phyloP scores from a whole-genome alignment of 352 stramenopile species.

The Pythium plurisporium region DNA sequence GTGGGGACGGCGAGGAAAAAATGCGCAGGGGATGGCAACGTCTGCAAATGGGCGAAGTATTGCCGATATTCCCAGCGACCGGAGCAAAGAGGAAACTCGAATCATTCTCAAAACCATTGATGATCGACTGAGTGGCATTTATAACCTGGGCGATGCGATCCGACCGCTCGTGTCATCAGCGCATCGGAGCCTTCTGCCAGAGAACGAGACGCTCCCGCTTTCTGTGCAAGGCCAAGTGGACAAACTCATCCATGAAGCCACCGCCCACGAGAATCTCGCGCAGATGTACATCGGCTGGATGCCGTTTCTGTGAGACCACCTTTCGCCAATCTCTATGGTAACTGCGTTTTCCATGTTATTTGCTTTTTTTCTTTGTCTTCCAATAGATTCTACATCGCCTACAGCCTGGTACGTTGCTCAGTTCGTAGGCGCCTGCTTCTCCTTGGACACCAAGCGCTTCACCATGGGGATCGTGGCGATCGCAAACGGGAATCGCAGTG shows the following conservation, averaged over 20 bases:
- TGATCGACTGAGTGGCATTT: conserved; percentile 88
- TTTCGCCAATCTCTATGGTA: background rate
- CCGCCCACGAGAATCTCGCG: conserved; percentile 87
- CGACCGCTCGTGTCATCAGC: conserved; percentile 58
- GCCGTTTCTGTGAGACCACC: conserved; percentile 74
- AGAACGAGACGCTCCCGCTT: conserved; percentile 86
- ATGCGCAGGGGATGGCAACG: conserved; percentile 38
- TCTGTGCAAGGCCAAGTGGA: conserved; percentile 93
- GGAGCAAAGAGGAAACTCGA: conserved; percentile 83
- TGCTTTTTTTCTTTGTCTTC: background rate
- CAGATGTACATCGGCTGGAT: conserved; percentile 97
- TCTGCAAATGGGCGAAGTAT: conserved; percentile 28
- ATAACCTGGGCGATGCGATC: conserved; percentile 87
- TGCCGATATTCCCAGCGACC: conserved; percentile 55
- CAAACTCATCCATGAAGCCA: conserved; percentile 92
- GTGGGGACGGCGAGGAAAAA: conserved; percentile 81
- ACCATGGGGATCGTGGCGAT: conserved; percentile 77
- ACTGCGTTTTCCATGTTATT: background rate
- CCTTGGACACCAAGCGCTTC: conserved; percentile 62
- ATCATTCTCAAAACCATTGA: conserved; percentile 89
- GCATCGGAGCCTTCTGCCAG: conserved; percentile 62
- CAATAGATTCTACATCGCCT: background rate
- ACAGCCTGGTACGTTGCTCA: background rate
- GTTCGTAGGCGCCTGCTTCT: conserved; percentile 11
- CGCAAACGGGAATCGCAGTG: conserved; percentile 82